Base-by-base conservation (phyloP, 176 grass and related monocot species). In the Miscanthus lutarioriparius region DNA sequence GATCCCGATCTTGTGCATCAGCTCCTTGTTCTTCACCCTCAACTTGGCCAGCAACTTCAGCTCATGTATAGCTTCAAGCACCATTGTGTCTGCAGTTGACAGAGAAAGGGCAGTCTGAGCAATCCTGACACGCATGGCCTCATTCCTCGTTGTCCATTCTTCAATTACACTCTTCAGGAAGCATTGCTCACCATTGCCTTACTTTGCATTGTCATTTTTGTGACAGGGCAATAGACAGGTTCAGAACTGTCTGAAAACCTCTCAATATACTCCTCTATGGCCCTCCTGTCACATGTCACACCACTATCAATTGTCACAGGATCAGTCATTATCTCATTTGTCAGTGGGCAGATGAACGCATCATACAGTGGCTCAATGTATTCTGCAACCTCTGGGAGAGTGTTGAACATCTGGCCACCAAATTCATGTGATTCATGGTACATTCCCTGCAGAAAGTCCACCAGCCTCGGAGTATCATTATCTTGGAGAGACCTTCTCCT, bases 201-300 rank as follows among this genome's bases (percentile, higher is more conserved):
- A 51, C 68, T 95, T 77, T 91, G 91, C 71, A 98, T 77, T 68
- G 65, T 70, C 14, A 85, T 88, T 69, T 88, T 76, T 71, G 87
- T 95, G 69, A 87, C 71, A 74, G 92, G 95, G 77, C 95, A 98
- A 28, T 41, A 80, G 25, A 91, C 20, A 54, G 64, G 64, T 81
- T 95, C 89, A 72, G 83, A 88, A 80, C 23, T 72, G 27, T 82
- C 79, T 56, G 85, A 67, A 80, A 47, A 84, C 72, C 37, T 91
- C 61, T 89, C 89, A 70, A 95, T 87, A 83, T 91, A 64, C 48
- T 93, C 87, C 47, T 86, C 56, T 81, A 95, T 95, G 40, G 85
- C 92, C 59, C 78, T 93, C 87, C 93, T 95, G 77, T 98, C 95
- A 80, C 85, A 98, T 80, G 95, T 98, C 61, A 91, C 86, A 30